Evolutionary conservation across 2,329 filamentous ascomycete genomes (phyloP).

Genomic region (Penicillium crustosum): DNA sequence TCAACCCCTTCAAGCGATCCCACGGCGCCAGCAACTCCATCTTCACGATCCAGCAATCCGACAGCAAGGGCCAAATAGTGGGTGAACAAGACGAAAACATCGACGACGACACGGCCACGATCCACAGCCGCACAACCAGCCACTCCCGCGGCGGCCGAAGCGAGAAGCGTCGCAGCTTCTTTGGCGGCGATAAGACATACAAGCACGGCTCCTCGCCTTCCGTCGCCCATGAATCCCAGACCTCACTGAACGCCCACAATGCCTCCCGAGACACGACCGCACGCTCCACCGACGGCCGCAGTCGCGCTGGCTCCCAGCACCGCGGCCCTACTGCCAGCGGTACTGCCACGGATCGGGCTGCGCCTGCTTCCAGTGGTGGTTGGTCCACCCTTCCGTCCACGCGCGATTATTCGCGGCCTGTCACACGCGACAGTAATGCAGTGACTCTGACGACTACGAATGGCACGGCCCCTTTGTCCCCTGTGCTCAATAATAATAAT

Average conservation of each 20-base stretch:
- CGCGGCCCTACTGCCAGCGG: constrained; percentile 23
- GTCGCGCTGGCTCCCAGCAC: constrained; percentile 31
- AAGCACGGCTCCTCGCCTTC: constrained; percentile 38
- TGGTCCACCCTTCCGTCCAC: constrained; percentile 38
- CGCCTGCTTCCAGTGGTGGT: constrained; percentile 29
- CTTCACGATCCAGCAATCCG: constrained; percentile 34
- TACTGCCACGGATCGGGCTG: constrained; percentile 18
- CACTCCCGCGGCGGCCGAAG: constrained; percentile 36
- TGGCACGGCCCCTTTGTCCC: constrained; percentile 27
- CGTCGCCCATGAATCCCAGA: constrained; percentile 28
- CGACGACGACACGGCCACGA: constrained; percentile 39
- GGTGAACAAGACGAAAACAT: constrained; percentile 22
- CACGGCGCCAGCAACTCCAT: constrained; percentile 39
- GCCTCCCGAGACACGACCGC: constrained; percentile 28
- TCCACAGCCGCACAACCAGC: constrained; percentile 40
- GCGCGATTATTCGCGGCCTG: constrained; percentile 36
- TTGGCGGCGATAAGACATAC: constrained; percentile 35
- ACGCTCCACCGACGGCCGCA: constrained; percentile 33
- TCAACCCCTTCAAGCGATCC: constrained; percentile 46
- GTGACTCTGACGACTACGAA: constrained; percentile 12
- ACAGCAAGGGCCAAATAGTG: constrained; percentile 24
- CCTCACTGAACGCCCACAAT: constrained; percentile 27
- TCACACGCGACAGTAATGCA: constrained; percentile 32
- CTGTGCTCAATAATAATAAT: constrained; percentile 34
- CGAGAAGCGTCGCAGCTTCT: constrained; percentile 44